phyloP scores from a whole-genome alignment of 805 yeast species.

The Candida quercuum region DNA sequence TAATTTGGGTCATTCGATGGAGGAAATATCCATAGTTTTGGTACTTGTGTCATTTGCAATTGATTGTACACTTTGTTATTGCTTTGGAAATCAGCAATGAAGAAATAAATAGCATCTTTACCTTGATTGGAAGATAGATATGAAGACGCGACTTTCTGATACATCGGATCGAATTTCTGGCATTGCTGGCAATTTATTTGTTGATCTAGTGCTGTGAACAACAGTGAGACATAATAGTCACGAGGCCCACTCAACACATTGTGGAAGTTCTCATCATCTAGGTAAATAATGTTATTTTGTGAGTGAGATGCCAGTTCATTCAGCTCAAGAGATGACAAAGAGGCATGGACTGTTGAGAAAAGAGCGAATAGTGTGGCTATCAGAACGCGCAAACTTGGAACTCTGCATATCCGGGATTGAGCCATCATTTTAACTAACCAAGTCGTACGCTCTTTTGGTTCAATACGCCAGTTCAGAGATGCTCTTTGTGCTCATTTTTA shows the following conservation, averaged over 20 bases:
- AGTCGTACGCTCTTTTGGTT: too few species aligned
- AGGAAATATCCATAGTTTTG: slow-evolving; percentile 66
- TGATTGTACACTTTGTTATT: slow-evolving; percentile 37
- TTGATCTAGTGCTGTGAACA: slow-evolving; percentile 44
- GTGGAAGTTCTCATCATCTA: slow-evolving; percentile 32
- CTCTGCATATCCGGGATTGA: neutral
- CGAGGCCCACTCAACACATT: slow-evolving; percentile 39
- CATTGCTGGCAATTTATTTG: slow-evolving; percentile 46
- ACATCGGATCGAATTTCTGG: slow-evolving; percentile 34
- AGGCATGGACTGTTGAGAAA: slow-evolving; percentile 3
- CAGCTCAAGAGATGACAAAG: slow-evolving; percentile 13
- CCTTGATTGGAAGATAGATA: slow-evolving; percentile 40
- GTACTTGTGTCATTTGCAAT: slow-evolving; percentile 45
- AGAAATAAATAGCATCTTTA: slow-evolving; percentile 37
- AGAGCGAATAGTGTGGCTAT: neutral
- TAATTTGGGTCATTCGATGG: slow-evolving; percentile 29
- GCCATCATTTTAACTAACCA: neutral
- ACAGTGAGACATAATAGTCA: slow-evolving; percentile 44
- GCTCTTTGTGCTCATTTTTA: too few species aligned
- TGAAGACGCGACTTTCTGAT: slow-evolving; percentile 35
- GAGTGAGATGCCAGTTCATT: slow-evolving; percentile 2
- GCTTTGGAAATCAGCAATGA: slow-evolving; percentile 43
- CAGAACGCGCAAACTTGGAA: neutral
- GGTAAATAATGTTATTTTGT: slow-evolving; percentile 32
- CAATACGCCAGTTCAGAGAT: too few species aligned